A percentile compares a stretch with the other conserved stretches of the same genome.
phyloP scores from a whole-genome alignment of 148 eudicot genomes.

The Arctostaphylos glauca region DNA sequence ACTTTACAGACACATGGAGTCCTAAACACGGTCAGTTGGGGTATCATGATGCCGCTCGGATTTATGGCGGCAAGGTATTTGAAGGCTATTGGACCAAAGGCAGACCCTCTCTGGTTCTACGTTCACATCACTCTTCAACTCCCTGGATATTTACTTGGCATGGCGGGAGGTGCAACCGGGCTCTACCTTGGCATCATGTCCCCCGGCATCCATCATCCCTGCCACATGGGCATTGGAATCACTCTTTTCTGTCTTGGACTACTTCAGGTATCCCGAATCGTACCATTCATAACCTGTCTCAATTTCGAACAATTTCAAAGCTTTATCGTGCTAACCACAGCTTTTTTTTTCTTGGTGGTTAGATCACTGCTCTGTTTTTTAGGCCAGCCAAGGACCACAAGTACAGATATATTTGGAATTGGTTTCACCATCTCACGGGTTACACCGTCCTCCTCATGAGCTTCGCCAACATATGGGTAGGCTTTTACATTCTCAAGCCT shows the following conservation, averaged over 20 bases:
- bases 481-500: no score
- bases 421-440: no score
- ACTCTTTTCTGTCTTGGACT: no score
- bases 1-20: not conserved
- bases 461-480: no score
- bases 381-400: no score
- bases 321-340: not conserved
- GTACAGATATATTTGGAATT: no score
- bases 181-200: not conserved
- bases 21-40: slow-evolving; percentile 16
- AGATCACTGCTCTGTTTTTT: no score
- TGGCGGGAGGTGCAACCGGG: slow-evolving; percentile 17
- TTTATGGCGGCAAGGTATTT: slow-evolving; percentile 13
- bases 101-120: no score
- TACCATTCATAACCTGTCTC: not conserved
- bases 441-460: no score
- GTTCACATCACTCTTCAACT: no score
- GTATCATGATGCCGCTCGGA: slow-evolving; percentile 18
- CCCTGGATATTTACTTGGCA: slow-evolving; percentile 1
- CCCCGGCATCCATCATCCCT: not conserved
- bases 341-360: no score
- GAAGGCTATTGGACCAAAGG: no score
- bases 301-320: not conserved
- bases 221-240: not conserved
- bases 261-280: not conserved